Percentiles rank a stretch among this genome's conserved stretches.
phyloP scores from a whole-genome alignment of 148 eudicot species.

The Nepenthes mirabilis region DNA sequence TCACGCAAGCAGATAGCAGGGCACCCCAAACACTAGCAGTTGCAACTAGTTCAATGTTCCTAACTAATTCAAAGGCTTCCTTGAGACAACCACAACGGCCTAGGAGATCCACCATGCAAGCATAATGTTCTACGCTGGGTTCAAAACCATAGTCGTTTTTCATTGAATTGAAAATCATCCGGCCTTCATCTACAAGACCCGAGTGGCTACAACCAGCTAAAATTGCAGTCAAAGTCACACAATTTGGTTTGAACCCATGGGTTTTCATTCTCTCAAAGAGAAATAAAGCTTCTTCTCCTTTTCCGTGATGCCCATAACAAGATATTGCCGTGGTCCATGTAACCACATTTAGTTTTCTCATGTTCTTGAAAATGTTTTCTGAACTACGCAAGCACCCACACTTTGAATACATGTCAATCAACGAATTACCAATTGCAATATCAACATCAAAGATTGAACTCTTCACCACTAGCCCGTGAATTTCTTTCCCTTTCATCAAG shows the following conservation, averaged over 20 bases:
- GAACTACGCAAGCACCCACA: constrained; percentile 15
- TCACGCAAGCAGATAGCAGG: constrained; percentile 14
- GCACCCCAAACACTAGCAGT: constrained; percentile 23
- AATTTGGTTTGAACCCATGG: constrained; percentile 14
- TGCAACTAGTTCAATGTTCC: constrained; percentile 7
- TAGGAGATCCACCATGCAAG: constrained; percentile 16
- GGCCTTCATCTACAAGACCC: constrained; percentile 17
- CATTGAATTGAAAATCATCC: constrained; percentile 13
- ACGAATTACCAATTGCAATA: constrained; percentile 13
- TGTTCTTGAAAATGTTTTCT: constrained; percentile 11
- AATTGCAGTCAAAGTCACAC: constrained; percentile 17
- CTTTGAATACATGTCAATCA: constrained; percentile 18
- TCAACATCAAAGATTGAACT: constrained; percentile 3
- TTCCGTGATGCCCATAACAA: constrained; percentile 22
- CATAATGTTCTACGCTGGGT: constrained; percentile 11
- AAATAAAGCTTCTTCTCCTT: constrained; percentile 14
- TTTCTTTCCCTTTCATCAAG: constrained; percentile 20
- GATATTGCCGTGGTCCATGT: constrained; percentile 24
- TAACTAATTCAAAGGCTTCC: constrained; percentile 14
- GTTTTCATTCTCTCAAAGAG: constrained; percentile 17
- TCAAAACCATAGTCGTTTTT: constrained; percentile 5
- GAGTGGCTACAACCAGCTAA: constrained; percentile 20
- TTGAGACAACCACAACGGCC: constrained; percentile 16
- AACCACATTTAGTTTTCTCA: constrained; percentile 9
- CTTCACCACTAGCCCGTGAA: constrained; percentile 17